phyloP scores from a whole-genome alignment of 306 rosid species.

The Cucumis melo region DNA sequence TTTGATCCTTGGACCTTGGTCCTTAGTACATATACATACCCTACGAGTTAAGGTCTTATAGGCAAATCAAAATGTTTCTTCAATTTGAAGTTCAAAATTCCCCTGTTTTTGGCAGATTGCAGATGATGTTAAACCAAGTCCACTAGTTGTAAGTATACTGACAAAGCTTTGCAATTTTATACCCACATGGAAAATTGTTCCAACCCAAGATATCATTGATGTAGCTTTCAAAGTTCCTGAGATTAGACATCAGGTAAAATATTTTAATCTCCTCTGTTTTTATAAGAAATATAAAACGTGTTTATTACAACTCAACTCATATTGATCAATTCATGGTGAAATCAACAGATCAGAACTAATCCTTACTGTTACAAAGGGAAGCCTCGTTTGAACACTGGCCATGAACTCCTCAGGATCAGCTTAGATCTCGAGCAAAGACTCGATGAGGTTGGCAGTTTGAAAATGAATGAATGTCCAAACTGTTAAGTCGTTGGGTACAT shows the following conservation, averaged over 20 bases:
- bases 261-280: not conserved
- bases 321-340: not conserved
- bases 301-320: not conserved
- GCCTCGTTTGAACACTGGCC: slow-evolving; percentile 71
- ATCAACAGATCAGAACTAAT: slow-evolving; percentile 25
- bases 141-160: slow-evolving; percentile 17
- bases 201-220: slow-evolving; percentile 56
- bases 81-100: not conserved
- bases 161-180: slow-evolving; percentile 33
- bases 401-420: slow-evolving; percentile 46
- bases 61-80: not conserved
- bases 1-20: too few relatives aligned
- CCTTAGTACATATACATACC: too few relatives aligned
- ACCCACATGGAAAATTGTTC: slow-evolving; percentile 70
- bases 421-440: slow-evolving; percentile 35
- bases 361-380: slow-evolving; percentile 63
- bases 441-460: not conserved
- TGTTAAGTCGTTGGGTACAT: not conserved
- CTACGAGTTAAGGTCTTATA: too few relatives aligned
- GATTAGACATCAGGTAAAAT: slow-evolving; percentile 44
- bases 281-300: not conserved
- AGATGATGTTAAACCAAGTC: slow-evolving; percentile 50
- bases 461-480: not conserved
- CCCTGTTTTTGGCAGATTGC: slow-evolving; percentile 39
- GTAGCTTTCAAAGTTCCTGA: slow-evolving; percentile 48